These are phyloP conservation scores for Wolfiporia cocos DNA, from an alignment of 1,284 basidiomycete genomes.

Conservation along the genomic window DNA sequence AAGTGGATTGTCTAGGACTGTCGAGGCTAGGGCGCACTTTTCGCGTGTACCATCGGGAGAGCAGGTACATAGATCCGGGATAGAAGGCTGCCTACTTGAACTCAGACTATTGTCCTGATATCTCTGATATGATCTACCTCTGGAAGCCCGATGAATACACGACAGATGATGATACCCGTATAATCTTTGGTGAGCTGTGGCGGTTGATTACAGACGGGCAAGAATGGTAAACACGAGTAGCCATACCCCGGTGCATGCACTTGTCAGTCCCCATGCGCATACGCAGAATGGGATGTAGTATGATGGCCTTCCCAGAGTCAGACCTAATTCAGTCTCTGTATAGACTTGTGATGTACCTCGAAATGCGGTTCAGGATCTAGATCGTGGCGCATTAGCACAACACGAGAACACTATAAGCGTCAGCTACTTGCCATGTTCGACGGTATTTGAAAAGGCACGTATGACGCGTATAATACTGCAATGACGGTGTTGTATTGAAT, in stretches of 20 bases:
- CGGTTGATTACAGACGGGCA: not conserved
- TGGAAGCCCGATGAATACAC: constrained; percentile 58
- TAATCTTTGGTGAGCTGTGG: constrained; percentile 50
- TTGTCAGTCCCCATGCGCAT: constrained; percentile 58
- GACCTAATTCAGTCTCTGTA: no score
- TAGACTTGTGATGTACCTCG: constrained; percentile 31
- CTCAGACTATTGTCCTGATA: not conserved
- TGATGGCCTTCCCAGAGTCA: constrained; percentile 51
- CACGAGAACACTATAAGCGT: not conserved
- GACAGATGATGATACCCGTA: constrained; percentile 49
- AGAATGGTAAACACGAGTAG: not conserved
- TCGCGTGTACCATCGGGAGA: constrained; percentile 63
- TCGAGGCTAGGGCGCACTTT: constrained; percentile 31
- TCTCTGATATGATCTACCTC: constrained; percentile 33
- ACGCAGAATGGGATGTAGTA: constrained; percentile 56
- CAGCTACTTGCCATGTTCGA: constrained; percentile 50
- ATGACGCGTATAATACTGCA: constrained; percentile 54
- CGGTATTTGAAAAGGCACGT: constrained; percentile 57
- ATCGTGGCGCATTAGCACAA: not conserved
- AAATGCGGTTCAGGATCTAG: constrained; percentile 51
- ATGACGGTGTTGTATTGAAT: constrained; percentile 58
- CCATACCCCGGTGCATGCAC: constrained; percentile 53
- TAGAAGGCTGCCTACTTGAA: constrained; percentile 48
- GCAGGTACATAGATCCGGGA: constrained; percentile 58
- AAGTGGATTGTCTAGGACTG: not conserved